Base-by-base conservation (phyloP, 1,139 yeast species). In the Kodamaea fungicola region DNA sequence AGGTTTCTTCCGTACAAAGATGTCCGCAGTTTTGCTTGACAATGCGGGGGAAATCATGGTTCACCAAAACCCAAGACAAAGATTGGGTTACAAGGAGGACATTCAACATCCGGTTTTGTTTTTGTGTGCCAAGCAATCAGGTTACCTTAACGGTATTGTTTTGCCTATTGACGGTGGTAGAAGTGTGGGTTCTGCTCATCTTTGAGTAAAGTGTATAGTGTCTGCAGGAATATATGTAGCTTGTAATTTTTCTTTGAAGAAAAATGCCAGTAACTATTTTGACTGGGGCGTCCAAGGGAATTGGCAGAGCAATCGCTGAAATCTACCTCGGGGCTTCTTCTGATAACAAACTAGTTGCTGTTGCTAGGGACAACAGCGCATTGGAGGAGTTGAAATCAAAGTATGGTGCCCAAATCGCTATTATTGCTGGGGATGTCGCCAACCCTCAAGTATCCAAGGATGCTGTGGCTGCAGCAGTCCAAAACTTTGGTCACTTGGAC, bases 271-370 rank as follows among this genome's bases (percentile, higher is more conserved):
- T 74, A 10, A 54, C 74, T 28, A 67, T 83, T 32, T 72, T 83
- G 16, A 82, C 89, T 2, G 90, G 90, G n/a, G 86, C 84, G 22
- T 80, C 86, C 9, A 70, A 74, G 49, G 96, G 97, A 2, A 82
- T 89, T 53, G 97, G 97, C 7, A 74, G 71, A 24, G 71, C 90
- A 3, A 77, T 84, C 49, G 88, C 83, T 7, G 70, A 74, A 29
- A 55, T 68, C 6, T 59, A 83, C 28, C 64, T 87, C 8, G 41
- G 58, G 7, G 53, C 61, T 4, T 50, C 63, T 8, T 44, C 64
- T 0, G 54, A 59, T 12, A 63, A 78, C 28, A 67, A 64, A 32
- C 41, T 56, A 19, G 75, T 86, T 19, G 92, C 89, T 0, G 75
- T 87, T 28, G 92, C 96, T 0, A 74, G 97, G 45, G 68, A 85